phyloP scores from a whole-genome alignment of 2,329 filamentous ascomycete genomes.

The Clonostachys solani region DNA sequence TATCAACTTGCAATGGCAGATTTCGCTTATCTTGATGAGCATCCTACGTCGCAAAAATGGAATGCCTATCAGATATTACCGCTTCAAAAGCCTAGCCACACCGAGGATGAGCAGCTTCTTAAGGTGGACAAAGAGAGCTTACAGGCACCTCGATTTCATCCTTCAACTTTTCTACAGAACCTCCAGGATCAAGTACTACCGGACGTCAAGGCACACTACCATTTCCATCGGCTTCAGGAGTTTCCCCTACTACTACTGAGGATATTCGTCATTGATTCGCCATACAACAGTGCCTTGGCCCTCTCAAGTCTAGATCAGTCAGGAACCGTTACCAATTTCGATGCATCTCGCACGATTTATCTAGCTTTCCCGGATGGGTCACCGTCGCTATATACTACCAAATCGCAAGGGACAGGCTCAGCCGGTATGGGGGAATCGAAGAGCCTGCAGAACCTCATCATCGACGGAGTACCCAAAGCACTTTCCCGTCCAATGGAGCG shows the following conservation, averaged over 20 bases:
- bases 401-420: slow-evolving; percentile 36
- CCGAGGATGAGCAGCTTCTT: slow-evolving; percentile 33
- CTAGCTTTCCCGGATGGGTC: slow-evolving; percentile 79
- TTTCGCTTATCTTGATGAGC: slow-evolving; percentile 61
- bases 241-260: slow-evolving; percentile 72
- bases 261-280: slow-evolving; percentile 75
- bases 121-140: slow-evolving; percentile 40
- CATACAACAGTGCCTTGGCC: slow-evolving; percentile 63
- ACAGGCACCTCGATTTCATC: slow-evolving; percentile 68
- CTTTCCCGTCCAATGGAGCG: slow-evolving; percentile 71
- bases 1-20: slow-evolving; percentile 69
- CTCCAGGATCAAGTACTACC: slow-evolving; percentile 72
- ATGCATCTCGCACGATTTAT: slow-evolving; percentile 69
- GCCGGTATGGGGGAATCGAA: slow-evolving; percentile 47
- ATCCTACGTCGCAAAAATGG: slow-evolving; percentile 61
- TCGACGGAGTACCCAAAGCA: slow-evolving; percentile 78
- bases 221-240: slow-evolving; percentile 66
- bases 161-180: slow-evolving; percentile 72
- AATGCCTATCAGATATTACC: slow-evolving; percentile 55
- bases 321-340: slow-evolving; percentile 39
- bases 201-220: slow-evolving; percentile 79
- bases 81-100: slow-evolving; percentile 32
- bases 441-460: slow-evolving; percentile 65
- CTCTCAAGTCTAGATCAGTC: slow-evolving; percentile 24
- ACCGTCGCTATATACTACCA: slow-evolving; percentile 67